Conservation (phyloP, 1,284 basidiomycete species). For the Coniferiporia sulphurascens region DNA sequence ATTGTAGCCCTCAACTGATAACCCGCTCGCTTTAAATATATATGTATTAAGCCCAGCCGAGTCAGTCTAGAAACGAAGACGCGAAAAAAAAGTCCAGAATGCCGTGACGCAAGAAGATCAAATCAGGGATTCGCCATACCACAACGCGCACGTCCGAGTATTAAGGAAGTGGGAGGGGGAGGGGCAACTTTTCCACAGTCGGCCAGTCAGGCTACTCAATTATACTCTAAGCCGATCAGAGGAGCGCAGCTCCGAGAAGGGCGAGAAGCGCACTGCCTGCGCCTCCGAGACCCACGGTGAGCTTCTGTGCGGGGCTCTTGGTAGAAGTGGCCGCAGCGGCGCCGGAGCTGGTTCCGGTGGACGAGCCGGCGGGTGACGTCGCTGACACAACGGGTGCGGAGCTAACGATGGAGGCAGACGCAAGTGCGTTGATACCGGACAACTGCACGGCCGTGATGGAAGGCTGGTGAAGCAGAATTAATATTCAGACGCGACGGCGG, state of each 20-base stretch:
- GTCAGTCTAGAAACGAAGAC: background rate
- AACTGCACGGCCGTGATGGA: background rate
- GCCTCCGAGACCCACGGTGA: conserved; percentile 6
- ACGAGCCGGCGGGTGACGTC: background rate
- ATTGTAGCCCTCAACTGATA: background rate
- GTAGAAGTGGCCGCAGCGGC: background rate
- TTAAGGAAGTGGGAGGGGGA: background rate
- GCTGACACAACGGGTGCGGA: background rate
- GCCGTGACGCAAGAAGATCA: background rate
- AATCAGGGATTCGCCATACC: too few relatives aligned
- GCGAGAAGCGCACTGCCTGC: conserved; percentile 8
- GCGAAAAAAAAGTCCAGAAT: background rate
- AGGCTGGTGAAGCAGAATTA: background rate
- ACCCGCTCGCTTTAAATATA: background rate
- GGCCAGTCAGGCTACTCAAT: too few relatives aligned
- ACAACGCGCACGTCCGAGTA: background rate
- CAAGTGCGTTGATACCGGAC: conserved; percentile 8
- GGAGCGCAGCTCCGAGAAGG: conserved; percentile 9
- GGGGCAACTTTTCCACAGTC: background rate
- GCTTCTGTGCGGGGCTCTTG: background rate
- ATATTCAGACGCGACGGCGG: background rate
- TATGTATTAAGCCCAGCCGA: background rate
- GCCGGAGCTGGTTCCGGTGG: background rate
- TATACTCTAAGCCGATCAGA: background rate
- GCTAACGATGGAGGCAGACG: conserved; percentile 2